Percentiles rank a stretch among this genome's conserved stretches.
Conservation (phyloP, 441 rosid species). For the Syzygium syzygioides region DNA sequence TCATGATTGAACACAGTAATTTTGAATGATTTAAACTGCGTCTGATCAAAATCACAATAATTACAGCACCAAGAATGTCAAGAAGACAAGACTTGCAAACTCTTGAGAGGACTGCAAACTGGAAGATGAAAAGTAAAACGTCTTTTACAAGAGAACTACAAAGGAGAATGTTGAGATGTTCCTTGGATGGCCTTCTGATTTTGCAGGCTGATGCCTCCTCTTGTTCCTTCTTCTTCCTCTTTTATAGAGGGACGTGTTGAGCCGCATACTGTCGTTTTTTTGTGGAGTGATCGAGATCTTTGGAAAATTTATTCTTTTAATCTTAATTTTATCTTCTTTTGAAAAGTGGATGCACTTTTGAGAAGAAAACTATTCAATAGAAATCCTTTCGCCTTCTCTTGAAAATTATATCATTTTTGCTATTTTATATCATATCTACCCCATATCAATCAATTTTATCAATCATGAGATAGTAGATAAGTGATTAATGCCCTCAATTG, state of each 20-base stretch:
- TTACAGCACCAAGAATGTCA: background rate
- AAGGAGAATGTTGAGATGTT: background rate
- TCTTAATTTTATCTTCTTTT: background rate
- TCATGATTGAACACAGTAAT: background rate
- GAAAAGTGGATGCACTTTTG: background rate
- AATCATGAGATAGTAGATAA: background rate
- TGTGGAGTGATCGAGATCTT: background rate
- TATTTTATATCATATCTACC: background rate
- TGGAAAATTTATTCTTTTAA: background rate
- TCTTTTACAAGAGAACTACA: background rate
- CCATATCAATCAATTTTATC: background rate
- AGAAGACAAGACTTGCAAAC: background rate
- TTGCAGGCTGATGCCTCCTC: background rate
- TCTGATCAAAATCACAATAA: background rate
- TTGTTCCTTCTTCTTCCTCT: background rate
- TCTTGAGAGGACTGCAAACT: background rate
- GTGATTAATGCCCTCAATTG: background rate
- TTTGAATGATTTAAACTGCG: background rate
- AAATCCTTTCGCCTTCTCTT: background rate
- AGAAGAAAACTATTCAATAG: background rate
- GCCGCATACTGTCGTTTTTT: background rate
- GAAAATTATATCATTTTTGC: background rate
- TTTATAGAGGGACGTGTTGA: background rate
- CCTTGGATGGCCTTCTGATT: background rate
- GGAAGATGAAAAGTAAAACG: background rate